A percentile compares a stretch with the other conserved stretches of the same genome.
Conservation (phyloP, 257 asterid species). For the Craterostigma plantagineum region DNA sequence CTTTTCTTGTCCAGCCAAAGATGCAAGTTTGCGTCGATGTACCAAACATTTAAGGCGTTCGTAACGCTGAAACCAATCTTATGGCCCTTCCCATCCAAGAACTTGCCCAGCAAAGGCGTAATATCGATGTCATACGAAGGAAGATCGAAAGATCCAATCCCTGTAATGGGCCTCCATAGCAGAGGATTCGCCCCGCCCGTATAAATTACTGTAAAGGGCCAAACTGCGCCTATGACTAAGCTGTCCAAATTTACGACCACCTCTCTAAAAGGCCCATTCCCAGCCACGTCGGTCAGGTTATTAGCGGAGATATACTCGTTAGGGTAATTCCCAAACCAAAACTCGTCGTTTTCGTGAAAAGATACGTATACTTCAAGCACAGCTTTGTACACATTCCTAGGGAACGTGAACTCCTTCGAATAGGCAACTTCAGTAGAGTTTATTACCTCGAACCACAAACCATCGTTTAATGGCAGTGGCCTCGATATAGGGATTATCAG, state of each 20-base stretch:
- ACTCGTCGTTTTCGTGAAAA: slow-evolving; percentile 67
- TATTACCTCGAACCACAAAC: slow-evolving; percentile 59
- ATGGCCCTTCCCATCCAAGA: slow-evolving; percentile 48
- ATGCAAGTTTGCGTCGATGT: slow-evolving; percentile 66
- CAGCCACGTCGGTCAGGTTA: slow-evolving; percentile 21
- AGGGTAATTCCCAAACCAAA: slow-evolving; percentile 52
- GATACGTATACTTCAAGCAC: slow-evolving; percentile 66
- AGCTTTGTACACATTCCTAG: slow-evolving; percentile 38
- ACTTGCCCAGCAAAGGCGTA: slow-evolving; percentile 35
- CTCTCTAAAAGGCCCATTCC: slow-evolving; percentile 72
- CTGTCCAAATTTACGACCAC: slow-evolving; percentile 37
- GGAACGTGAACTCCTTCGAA: slow-evolving; percentile 33
- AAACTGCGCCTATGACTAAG: slow-evolving; percentile 33
- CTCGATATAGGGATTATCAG: slow-evolving; percentile 53
- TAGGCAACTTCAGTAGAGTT: slow-evolving; percentile 23
- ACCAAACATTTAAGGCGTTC: slow-evolving; percentile 66
- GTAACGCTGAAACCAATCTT: slow-evolving; percentile 33
- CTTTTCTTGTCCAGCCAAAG: slow-evolving; percentile 51
- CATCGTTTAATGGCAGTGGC: slow-evolving; percentile 42
- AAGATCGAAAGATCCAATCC: slow-evolving; percentile 60
- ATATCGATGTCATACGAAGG: slow-evolving; percentile 62
- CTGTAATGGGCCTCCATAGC: slow-evolving; percentile 62
- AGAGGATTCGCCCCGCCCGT: slow-evolving; percentile 75
- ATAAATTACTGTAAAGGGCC: slow-evolving; percentile 68
- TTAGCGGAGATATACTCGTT: slow-evolving; percentile 33